Evolutionary conservation across 768 basidiomycete genomes (phyloP), one percentile per base, ranked within the genome.

Genomic region (Suillus spraguei): DNA sequence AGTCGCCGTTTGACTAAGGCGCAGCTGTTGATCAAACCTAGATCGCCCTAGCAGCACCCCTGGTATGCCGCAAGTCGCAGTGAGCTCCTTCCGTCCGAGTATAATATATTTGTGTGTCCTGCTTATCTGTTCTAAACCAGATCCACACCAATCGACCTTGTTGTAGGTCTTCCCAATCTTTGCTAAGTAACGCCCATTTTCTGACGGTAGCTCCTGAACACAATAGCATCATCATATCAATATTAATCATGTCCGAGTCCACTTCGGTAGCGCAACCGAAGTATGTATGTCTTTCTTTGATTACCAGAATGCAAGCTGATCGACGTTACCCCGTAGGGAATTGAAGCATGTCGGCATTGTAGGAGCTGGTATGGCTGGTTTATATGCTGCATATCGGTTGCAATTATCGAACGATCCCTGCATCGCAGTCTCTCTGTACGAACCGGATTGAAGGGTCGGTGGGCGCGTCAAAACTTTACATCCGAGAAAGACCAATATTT

Each of bases 401-500:
- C 20, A 60, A 54, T 42, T 60, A n/a, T 60, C 59, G 8, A 60
- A 10, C 32, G 28, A 60, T 28, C 59, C 59, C 7, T 4, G 1
- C 20, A 36, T 60, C 35, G 24, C 20, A 55, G 59, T 60, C 32
- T 52, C 41, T 55, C 24, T 60, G 16, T 60, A 54, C 47, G 61
- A 62, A 32, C n/a, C 24, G 20, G 59, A 56, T 61, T 35, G 59
- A 35, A 56, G 60, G 22, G 60, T 68, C 32, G 67, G 67, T 22
- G 66, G 67, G 9, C 67, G 67, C 13, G 59, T 67, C 14, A 64
- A 60, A 42, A 67, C 66, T 67, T 67, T 55, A 64, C 59, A 50
- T 22, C 44, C 2, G 67, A 67, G 50, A 49, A 68, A 10, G 50
- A 67, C 24, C 66, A 67, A 33, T 67, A 65, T 39, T 67, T 68